A percentile compares a stretch with the other conserved stretches of the same genome.
Conservation (phyloP, 2,329 filamentous ascomycete genomes). For the Hawksworthiomyces lignivorus region DNA sequence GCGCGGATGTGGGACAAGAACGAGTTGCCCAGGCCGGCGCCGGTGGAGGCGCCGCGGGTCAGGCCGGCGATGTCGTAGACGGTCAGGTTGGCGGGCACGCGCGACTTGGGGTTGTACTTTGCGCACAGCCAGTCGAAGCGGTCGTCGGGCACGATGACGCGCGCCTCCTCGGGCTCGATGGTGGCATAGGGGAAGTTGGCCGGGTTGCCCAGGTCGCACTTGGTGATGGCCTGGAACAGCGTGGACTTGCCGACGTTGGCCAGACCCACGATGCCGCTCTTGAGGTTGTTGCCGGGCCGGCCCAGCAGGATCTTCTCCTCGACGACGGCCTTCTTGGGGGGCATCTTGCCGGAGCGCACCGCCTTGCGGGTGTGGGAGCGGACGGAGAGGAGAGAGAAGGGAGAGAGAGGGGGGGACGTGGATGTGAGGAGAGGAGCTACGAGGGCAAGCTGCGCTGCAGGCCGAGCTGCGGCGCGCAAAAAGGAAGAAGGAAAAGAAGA, state of each 20-base stretch:
- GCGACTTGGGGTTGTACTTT: constrained; percentile 96
- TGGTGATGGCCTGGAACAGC: constrained; percentile 98
- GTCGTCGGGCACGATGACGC: constrained; percentile 92
- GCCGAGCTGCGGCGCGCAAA: constrained; percentile 1
- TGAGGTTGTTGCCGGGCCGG: constrained; percentile 93
- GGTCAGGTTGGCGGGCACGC: constrained; percentile 94
- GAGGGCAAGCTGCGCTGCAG: background rate
- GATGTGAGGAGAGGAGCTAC: constrained; percentile 29
- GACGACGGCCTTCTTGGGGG: constrained; percentile 85
- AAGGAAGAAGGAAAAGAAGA: constrained; percentile 46
- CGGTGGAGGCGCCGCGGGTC: constrained; percentile 90
- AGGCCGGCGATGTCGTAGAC: constrained; percentile 98
- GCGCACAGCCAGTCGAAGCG: constrained; percentile 92
- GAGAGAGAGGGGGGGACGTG: background rate
- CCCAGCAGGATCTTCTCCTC: constrained; percentile 97
- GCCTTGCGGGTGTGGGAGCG: constrained; percentile 34
- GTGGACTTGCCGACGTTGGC: constrained; percentile 99
- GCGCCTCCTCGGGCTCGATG: constrained; percentile 96
- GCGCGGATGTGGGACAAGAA: constrained; percentile 99
- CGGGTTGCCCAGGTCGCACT: constrained; percentile 93
- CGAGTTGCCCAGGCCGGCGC: constrained; percentile 92
- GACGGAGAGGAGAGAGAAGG: background rate
- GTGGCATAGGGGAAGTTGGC: constrained; percentile 99
- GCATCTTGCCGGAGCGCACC: constrained; percentile 67
- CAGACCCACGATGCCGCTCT: constrained; percentile 99